Conservation (phyloP, 768 basidiomycete genomes). For the Exsudoporus frostii region DNA sequence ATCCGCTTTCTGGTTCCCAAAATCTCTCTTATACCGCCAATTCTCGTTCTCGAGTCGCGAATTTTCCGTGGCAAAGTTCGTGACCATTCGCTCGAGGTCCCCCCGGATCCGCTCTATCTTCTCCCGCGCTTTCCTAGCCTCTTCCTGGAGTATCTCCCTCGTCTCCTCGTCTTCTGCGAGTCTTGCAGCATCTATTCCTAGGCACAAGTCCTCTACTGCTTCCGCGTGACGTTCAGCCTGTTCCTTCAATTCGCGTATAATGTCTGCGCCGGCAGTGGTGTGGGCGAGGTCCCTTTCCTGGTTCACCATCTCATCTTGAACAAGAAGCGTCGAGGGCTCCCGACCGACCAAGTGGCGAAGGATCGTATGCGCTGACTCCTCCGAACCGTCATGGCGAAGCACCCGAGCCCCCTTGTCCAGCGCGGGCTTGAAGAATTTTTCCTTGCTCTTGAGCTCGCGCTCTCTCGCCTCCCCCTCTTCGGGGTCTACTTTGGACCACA, state of each 20-base stretch:
- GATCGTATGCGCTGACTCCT: slow-evolving; percentile 42
- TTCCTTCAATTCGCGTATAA: slow-evolving; percentile 47
- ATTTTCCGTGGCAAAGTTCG: slow-evolving; percentile 37
- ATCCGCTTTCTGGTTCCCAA: slow-evolving; percentile 19
- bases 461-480: slow-evolving; percentile 41
- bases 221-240: slow-evolving; percentile 42
- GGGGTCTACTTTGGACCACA: slow-evolving; percentile 44
- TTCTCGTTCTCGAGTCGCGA: slow-evolving; percentile 28
- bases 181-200: slow-evolving; percentile 45
- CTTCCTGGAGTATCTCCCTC: slow-evolving; percentile 39
- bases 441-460: slow-evolving; percentile 37
- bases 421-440: slow-evolving; percentile 50
- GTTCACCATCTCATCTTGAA: slow-evolving; percentile 55
- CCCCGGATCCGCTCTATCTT: slow-evolving; percentile 40
- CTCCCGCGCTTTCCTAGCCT: slow-evolving; percentile 39
- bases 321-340: slow-evolving; percentile 42
- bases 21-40: slow-evolving; percentile 16
- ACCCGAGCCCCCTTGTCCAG: slow-evolving; percentile 46
- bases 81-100: slow-evolving; percentile 39
- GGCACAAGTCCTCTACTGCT: slow-evolving; percentile 43
- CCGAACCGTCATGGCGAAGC: slow-evolving; percentile 41
- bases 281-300: slow-evolving; percentile 44
- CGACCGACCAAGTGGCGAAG: slow-evolving; percentile 41
- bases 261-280: slow-evolving; percentile 50
- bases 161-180: slow-evolving; percentile 44